Base-by-base conservation (phyloP, 495 filamentous ascomycete genomes). In the Podospora conica region DNA sequence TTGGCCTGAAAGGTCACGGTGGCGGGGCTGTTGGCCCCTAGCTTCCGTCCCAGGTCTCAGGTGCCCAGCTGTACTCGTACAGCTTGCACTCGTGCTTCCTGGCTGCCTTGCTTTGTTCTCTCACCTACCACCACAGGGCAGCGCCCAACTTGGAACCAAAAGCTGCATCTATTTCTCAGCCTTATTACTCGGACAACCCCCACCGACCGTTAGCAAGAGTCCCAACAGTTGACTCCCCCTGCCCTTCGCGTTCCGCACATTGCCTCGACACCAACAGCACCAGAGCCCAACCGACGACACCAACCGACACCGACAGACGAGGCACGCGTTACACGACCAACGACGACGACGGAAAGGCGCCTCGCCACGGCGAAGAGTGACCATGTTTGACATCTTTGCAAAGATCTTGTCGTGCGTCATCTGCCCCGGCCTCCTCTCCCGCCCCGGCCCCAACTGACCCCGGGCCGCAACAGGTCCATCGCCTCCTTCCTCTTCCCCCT, bases 401-500 rank as follows among this genome's bases (percentile, higher is more conserved):
- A 90, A 91, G 76, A 79, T 92, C 61, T 79, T 95, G 74, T 92
- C 90, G 90, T 92, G 79, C 82, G 88, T 82, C 63, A 69, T 68
- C 62, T 67, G 65, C 68, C 48, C 25, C 40, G 20, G 7, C 28
- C 27, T 24, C 10, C 12, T 58, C 6, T 20, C 53, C 9, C 60
- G 23, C 60, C 21, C 64, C 28, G 59, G 58, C 65, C 64, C 64
- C 61, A 55, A 70, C 70, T 73, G 57, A 69, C 68, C 58, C n/a
- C 57, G 11, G 22, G 24, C 53, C 40, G 18, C 18, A 53, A 69
- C 79, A 92, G 89, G 72, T 96, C 93, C 64, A 78, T 95, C 73
- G 87, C 91, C 63, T 95, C 92, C 65, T 93, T 97, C 74, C 85
- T 97, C 76, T 93, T 99, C 79, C 95, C 95, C 65, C 85, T 97